Evolutionary conservation across 2,329 filamentous ascomycete species (phyloP).

Genomic region (Arthrobotrys sphaeroides): DNA sequence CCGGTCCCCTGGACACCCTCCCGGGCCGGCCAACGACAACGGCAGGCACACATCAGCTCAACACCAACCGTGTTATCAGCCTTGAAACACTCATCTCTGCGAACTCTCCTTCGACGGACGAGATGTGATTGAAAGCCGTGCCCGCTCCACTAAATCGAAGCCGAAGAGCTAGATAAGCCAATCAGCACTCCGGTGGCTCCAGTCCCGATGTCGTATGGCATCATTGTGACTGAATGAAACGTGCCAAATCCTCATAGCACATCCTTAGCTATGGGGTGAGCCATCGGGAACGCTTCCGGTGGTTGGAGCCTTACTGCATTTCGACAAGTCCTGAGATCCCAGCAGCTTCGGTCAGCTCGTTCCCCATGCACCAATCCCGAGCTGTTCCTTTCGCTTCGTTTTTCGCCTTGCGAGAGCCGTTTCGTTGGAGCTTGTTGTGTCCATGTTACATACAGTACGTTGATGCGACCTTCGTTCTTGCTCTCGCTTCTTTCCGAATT

Average conservation of each 20-base stretch:
- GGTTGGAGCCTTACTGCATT: slow-evolving; percentile 41
- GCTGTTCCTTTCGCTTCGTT: slow-evolving; percentile 7
- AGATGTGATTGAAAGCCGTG: slow-evolving; percentile 19
- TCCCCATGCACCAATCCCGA: slow-evolving; percentile 12
- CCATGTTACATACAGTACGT: neutral
- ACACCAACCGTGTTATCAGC: slow-evolving; percentile 10
- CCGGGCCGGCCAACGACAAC: neutral
- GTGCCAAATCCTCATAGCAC: too few species aligned
- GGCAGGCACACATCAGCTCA: neutral
- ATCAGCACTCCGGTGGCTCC: slow-evolving; percentile 18
- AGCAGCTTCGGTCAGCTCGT: neutral
- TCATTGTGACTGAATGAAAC: slow-evolving; percentile 53
- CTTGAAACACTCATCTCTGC: slow-evolving; percentile 44
- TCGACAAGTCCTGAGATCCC: slow-evolving; percentile 26
- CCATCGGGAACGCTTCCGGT: slow-evolving; percentile 52
- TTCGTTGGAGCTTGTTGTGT: neutral
- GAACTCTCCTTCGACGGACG: slow-evolving; percentile 17
- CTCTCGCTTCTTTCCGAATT: slow-evolving; percentile 47
- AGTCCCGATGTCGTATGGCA: slow-evolving; percentile 50
- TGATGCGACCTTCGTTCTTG: slow-evolving; percentile 14
- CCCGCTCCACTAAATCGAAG: slow-evolving; percentile 31
- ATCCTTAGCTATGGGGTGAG: slow-evolving; percentile 42
- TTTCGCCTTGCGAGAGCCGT: neutral
- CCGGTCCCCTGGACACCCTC: neutral
- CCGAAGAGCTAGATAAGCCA: slow-evolving; percentile 37